Evolutionary conservation across 345 rosid genomes (phyloP).

Genomic region (Camelina neglecta): DNA sequence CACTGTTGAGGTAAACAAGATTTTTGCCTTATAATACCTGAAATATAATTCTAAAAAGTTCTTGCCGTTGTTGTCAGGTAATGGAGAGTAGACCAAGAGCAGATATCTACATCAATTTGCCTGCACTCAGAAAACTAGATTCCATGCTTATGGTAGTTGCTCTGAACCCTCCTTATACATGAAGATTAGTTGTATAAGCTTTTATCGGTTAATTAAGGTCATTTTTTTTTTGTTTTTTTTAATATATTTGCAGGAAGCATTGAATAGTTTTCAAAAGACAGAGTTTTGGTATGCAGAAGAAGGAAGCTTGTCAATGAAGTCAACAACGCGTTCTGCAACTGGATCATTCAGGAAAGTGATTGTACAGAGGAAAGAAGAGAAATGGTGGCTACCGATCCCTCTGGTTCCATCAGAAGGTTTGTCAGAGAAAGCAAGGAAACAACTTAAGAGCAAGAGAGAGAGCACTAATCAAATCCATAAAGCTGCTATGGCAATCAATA

Average conservation of each 20-base stretch:
- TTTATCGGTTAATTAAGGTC: neutral
- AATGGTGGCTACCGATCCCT: constrained; percentile 96
- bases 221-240: neutral
- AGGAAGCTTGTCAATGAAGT: constrained; percentile 70
- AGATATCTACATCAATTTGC: constrained; percentile 84
- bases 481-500: constrained; percentile 93
- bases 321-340: constrained; percentile 50
- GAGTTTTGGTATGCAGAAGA: constrained; percentile 95
- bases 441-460: constrained; percentile 63
- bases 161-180: neutral
- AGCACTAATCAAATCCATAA: constrained; percentile 84
- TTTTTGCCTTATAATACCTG: neutral
- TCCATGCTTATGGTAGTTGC: constrained; percentile 77
- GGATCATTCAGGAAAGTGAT: constrained; percentile 73
- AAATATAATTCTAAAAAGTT: neutral
- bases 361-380: constrained; percentile 78
- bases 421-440: constrained; percentile 74
- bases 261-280: constrained; percentile 72
- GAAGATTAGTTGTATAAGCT: neutral
- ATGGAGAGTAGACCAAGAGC: constrained; percentile 75
- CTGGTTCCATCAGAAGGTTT: constrained; percentile 72
- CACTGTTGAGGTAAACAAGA: constrained; percentile 56
- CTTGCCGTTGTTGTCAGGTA: constrained; percentile 49
- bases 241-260: constrained; percentile 70
- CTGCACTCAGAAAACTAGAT: constrained; percentile 87